Evolutionary conservation across 129 eudicot species (phyloP).

Genomic region (Dittrichia graveolens): DNA sequence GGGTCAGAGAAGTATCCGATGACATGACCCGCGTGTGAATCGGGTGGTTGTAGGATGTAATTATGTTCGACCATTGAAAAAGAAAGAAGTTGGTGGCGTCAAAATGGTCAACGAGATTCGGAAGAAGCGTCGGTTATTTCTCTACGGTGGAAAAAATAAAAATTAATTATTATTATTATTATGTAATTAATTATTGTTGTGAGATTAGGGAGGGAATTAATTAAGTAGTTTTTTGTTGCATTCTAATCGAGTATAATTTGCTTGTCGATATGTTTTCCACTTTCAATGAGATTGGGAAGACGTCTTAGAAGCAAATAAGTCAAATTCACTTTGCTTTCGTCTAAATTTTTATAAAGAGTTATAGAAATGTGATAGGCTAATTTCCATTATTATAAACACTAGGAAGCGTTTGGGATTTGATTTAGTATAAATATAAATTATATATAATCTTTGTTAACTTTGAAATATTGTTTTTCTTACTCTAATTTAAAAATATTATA

Average conservation of each 20-base stretch:
- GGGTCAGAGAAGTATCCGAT: conserved; percentile 23
- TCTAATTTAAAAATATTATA: too few relatives aligned
- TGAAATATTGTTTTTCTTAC: too few relatives aligned
- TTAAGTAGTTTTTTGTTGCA: too few relatives aligned
- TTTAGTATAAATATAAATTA: too few relatives aligned
- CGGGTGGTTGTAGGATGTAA: conserved; percentile 7
- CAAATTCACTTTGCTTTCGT: background rate
- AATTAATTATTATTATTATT: too few relatives aligned
- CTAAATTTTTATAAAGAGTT: background rate
- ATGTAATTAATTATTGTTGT: too few relatives aligned
- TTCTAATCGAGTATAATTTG: too few relatives aligned
- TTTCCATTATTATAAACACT: background rate
- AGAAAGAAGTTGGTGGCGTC: conserved; percentile 1
- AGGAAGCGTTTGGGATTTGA: background rate
- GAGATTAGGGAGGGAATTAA: too few relatives aligned
- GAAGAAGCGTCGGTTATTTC: conserved; percentile 1
- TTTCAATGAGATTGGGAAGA: background rate
- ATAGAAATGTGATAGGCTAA: background rate
- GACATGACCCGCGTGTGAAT: conserved; percentile 14
- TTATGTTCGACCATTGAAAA: conserved; percentile 20
- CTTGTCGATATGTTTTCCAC: too few relatives aligned
- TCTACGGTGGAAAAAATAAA: conserved; percentile 17
- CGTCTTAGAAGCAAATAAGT: background rate
- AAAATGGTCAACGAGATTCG: conserved; percentile 13
- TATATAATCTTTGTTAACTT: too few relatives aligned